Base-by-base conservation (phyloP, 2,329 filamentous ascomycete genomes). In the Atkinsonella texensis region DNA sequence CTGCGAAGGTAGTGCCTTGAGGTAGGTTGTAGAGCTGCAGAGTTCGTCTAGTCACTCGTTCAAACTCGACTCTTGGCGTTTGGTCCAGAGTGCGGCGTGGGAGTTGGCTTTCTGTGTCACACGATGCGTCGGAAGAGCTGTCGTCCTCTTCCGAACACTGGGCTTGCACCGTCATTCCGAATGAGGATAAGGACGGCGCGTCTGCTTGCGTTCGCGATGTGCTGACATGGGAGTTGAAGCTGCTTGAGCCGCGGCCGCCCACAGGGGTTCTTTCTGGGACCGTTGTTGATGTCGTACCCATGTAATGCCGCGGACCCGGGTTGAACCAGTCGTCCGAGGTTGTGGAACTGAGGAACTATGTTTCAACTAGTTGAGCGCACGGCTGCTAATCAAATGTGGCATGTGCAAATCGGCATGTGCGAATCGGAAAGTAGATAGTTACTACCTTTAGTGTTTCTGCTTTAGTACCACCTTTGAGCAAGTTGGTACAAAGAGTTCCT, bases 21-120 rank as follows among this genome's bases (percentile, higher is more conserved):
- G 83, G 70, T 1, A 93, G 71, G 53, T 83, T 81, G 38, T 68
- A 68, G 48, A 91, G 69, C 20, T 79, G 68, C 20, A 94, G 56
- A 0, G 84, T 85, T 47, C 85, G 75, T 20, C 62, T 67, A 47
- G 70, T 70, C 32, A 65, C 61, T 35, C 67, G 63, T 52, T 73
- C 64, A 12, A 51, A 47, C 4, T 28, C 5, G 11, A 38, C 35
- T 20, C 10, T 28, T n/a, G 43, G 7, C 35, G 31, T 2, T n/a
- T 7, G 7, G 6, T 15, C 44, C 28, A 41, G 11, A 6, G 10
- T 39, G 38, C 18, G 28, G 31, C 4, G 9, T 4, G 8, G 23
- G 15, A 6, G 20, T n/a, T 4, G 15, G 20, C 20, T 12, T 5
- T 17, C 11, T n/a, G n/a, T 15, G 20, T 51, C 49, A 12, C 18